A percentile compares a stretch with the other conserved stretches of the same genome.
These are phyloP conservation scores for Parmelia sp. DNA, from an alignment of 495 filamentous ascomycete genomes.

Conservation along the genomic window DNA sequence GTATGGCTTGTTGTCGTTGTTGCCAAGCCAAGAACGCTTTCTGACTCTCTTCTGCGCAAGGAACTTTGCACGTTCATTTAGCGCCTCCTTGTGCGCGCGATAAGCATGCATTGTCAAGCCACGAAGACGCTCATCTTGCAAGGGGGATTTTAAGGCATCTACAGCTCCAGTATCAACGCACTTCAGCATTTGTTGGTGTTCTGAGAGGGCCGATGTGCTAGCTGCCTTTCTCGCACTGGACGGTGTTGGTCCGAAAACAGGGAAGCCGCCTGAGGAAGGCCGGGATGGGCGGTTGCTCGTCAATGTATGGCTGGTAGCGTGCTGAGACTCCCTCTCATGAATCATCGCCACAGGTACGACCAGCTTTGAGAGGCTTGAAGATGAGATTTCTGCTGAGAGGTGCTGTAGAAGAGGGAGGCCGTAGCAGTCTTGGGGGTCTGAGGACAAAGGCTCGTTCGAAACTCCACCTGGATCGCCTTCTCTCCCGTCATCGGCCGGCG, in stretches of 20 bases:
- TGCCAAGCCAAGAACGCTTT: conserved; percentile 87
- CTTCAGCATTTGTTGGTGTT: conserved; percentile 48
- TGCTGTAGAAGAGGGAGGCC: conserved; percentile 62
- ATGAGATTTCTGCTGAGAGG: conserved; percentile 63
- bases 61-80: conserved; percentile 60
- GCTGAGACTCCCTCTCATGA: conserved; percentile 30
- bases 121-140: conserved; percentile 62
- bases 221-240: conserved; percentile 36
- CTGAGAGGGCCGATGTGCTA: conserved; percentile 34
- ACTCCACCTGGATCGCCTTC: conserved; percentile 8
- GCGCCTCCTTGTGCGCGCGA: conserved; percentile 64
- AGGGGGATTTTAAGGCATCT: conserved; percentile 74
- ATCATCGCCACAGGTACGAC: conserved; percentile 69
- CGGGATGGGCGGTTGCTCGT: conserved; percentile 23
- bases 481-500: conserved; percentile 1
- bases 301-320: conserved; percentile 13
- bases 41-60: conserved; percentile 60
- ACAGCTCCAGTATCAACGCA: conserved; percentile 80
- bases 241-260: conserved; percentile 16
- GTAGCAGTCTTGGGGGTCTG: conserved; percentile 10
- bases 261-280: conserved; percentile 25
- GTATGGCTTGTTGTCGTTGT: conserved; percentile 81
- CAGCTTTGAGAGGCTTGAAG: conserved; percentile 63
- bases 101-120: conserved; percentile 77
- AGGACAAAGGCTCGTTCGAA: background rate